Evolutionary conservation across 805 yeast genomes (phyloP).

Genomic region (Schizosaccharomyces lindneri): DNA sequence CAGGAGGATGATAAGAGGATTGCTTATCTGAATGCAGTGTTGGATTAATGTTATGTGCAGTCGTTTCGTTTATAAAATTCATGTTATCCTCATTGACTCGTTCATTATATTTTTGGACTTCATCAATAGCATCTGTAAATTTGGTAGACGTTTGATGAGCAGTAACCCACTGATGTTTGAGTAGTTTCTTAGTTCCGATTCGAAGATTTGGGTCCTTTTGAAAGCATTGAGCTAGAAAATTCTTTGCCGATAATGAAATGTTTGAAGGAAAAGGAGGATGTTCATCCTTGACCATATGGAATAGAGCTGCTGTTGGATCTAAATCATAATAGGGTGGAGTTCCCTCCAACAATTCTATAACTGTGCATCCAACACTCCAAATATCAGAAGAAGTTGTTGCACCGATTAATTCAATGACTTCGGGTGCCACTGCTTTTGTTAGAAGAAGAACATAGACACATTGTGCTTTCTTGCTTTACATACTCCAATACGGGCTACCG

Average conservation of each 20-base stretch:
- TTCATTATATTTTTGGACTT: constrained; percentile 13
- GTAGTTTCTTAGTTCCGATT: constrained; percentile 27
- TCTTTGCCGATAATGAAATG: constrained; percentile 16
- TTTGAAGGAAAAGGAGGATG: constrained; percentile 41
- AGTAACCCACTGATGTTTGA: constrained; percentile 37
- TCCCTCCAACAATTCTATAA: constrained; percentile 64
- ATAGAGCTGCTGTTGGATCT: constrained; percentile 55
- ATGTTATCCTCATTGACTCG: constrained; percentile 3
- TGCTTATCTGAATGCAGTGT: background rate
- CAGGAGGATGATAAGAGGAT: constrained; percentile 5
- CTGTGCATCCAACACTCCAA: constrained; percentile 82
- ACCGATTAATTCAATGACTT: constrained; percentile 61
- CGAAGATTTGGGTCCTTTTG: constrained; percentile 42
- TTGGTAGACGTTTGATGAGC: constrained; percentile 5
- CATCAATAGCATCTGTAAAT: constrained; percentile 11
- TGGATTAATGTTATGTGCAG: background rate
- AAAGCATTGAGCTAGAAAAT: constrained; percentile 43
- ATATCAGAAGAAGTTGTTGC: constrained; percentile 67
- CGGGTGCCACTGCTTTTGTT: constrained; percentile 54
- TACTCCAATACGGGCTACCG: constrained; percentile 85
- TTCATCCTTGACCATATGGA: constrained; percentile 57
- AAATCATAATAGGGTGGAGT: constrained; percentile 66
- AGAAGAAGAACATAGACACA: background rate
- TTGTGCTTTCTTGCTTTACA: background rate
- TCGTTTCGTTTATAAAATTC: constrained; percentile 1